Conservation (phyloP, 495 filamentous ascomycete genomes). For the Tuber umbilicatum region DNA sequence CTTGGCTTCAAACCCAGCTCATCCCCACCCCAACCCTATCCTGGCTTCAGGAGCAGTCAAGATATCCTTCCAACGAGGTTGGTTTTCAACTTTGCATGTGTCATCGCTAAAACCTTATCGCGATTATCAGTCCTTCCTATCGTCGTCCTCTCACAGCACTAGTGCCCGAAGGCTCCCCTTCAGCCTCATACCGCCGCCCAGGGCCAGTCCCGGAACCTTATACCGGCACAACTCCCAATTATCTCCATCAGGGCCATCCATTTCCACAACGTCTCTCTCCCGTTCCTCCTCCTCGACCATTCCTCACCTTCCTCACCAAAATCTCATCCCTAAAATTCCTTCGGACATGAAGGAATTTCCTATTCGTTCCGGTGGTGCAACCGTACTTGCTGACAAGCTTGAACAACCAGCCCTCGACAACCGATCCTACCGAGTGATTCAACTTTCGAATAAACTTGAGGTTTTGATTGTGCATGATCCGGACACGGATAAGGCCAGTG, state of each 20-base stretch:
- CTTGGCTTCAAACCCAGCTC: background rate
- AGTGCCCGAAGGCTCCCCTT: background rate
- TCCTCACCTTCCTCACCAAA: slow-evolving; percentile 32
- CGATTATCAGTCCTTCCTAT: background rate
- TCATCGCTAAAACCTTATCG: background rate
- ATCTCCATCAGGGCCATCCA: slow-evolving; percentile 12
- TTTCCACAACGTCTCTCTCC: slow-evolving; percentile 1
- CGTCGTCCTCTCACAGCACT: background rate
- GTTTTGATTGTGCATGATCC: slow-evolving; percentile 89
- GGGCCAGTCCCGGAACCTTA: background rate
- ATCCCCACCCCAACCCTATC: background rate
- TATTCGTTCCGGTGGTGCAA: slow-evolving; percentile 44
- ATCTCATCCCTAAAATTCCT: slow-evolving; percentile 11
- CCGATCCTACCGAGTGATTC: slow-evolving; percentile 79
- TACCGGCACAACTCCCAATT: background rate
- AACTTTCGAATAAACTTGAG: slow-evolving; percentile 83
- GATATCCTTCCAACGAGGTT: background rate
- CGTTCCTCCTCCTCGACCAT: slow-evolving; percentile 32
- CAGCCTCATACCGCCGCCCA: background rate
- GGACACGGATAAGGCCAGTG: slow-evolving; percentile 93
- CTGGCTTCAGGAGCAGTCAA: background rate
- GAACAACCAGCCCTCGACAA: slow-evolving; percentile 86
- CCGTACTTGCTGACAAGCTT: slow-evolving; percentile 68
- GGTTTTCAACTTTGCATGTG: background rate
- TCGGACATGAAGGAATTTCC: slow-evolving; percentile 20